phyloP scores from a whole-genome alignment of 306 rosid genomes.

The Acmispon strigosus region DNA sequence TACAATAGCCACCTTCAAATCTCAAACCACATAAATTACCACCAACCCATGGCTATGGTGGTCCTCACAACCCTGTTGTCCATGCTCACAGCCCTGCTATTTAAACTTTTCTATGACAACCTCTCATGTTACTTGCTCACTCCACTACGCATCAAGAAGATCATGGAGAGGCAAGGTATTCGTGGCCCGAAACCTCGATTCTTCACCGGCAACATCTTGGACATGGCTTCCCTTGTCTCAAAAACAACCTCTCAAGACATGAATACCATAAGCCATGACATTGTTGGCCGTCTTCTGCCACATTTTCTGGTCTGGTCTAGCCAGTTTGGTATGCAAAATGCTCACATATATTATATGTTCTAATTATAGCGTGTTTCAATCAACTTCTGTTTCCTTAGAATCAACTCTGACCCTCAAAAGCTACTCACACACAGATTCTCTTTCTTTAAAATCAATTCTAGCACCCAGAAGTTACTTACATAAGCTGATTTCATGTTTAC shows the following conservation, averaged over 20 bases:
- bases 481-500: no score
- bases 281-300: conserved; percentile 77
- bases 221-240: conserved; percentile 53
- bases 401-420: no score
- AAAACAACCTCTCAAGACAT: conserved; percentile 65
- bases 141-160: conserved; percentile 62
- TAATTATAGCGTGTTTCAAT: no score
- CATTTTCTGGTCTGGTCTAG: conserved; percentile 74
- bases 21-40: no score
- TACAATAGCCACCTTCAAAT: no score
- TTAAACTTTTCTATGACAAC: conserved; percentile 39
- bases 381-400: no score
- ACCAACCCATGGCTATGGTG: conserved; percentile 33
- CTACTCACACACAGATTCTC: no score
- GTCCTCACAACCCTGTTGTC: conserved; percentile 28
- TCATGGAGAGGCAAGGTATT: conserved; percentile 87
- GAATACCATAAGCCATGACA: conserved; percentile 64
- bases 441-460: no score
- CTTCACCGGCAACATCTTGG: conserved; percentile 70
- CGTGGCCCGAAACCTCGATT: conserved; percentile 69
- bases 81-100: conserved; percentile 21
- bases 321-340: conserved; percentile 43
- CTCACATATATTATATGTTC: no score
- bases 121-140: conserved; percentile 54
- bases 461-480: no score